A percentile compares a stretch with the other conserved stretches of the same genome.
Evolutionary conservation across 257 asterid species (phyloP).

Genomic region (Solanum lignicaule): DNA sequence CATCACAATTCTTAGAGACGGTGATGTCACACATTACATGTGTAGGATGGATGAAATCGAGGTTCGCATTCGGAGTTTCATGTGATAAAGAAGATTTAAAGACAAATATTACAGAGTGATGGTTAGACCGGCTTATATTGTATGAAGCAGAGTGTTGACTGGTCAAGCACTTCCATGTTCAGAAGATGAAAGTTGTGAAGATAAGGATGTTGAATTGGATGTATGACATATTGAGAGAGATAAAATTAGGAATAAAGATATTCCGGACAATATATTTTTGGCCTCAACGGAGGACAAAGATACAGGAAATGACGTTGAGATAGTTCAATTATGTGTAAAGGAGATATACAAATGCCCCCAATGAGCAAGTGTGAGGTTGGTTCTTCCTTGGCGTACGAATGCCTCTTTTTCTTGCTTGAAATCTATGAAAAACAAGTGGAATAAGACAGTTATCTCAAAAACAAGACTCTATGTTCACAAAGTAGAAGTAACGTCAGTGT

Average conservation of each 20-base stretch:
- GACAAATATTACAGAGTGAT: too few species aligned
- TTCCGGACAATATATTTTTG: fast-evolving
- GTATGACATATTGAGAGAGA: too few species aligned
- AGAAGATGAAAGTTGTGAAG: too few species aligned
- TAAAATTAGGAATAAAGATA: too few species aligned
- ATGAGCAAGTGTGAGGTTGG: background rate
- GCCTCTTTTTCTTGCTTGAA: background rate
- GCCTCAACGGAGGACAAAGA: background rate
- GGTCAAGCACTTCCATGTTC: background rate
- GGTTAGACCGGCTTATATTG: background rate
- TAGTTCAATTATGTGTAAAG: too few species aligned
- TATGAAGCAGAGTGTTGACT: fast-evolving
- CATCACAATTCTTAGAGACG: too few species aligned
- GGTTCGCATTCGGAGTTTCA: fast-evolving
- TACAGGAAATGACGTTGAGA: too few species aligned
- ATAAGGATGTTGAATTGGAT: too few species aligned
- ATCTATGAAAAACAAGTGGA: background rate
- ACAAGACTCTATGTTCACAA: background rate
- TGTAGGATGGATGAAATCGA: background rate
- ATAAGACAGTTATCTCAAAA: too few species aligned
- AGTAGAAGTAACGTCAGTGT: fast-evolving
- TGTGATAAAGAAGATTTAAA: too few species aligned
- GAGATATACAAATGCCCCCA: background rate
- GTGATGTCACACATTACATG: background rate
- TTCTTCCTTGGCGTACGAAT: background rate